Base-by-base conservation (phyloP, 805 yeast species). In the Kodamaea sagamina region DNA sequence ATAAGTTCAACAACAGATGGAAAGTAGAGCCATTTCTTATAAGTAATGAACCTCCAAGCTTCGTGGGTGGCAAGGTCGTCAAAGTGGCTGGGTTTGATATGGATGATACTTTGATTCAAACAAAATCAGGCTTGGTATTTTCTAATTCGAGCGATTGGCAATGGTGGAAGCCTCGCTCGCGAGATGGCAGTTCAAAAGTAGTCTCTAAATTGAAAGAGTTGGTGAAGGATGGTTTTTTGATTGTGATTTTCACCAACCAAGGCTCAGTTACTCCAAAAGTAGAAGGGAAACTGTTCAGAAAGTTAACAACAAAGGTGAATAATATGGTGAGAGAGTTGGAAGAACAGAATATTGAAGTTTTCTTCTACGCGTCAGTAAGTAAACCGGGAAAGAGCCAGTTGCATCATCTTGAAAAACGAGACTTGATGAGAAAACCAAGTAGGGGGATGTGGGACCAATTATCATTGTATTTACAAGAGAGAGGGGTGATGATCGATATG, bases 191-290 rank as follows among this genome's bases (percentile, higher is more conserved):
- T 6, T 51, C 60, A 2, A 47, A 48, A 6, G 62, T 69, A 2
- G 29, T 51, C 3, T 27, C 43, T 2, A 61, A 55, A 18, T 47
- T 75, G 4, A 37, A 38, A 4, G 48, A 56, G 6, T 49, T 67
- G 12, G 25, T 46, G 1, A 47, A 53, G 5, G 52, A 54, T 3
- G 54, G 58, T 8, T 66, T 68, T 36, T 48, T 75, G 1, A 51
- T 89, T 3, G 90, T 84, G 3, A 76, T 92, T 1, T 87, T 92
- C 59, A 79, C 97, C 0, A 92, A 92, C 58, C 99, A 92, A 61
- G 96, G 92, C 15, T 84, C 81, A 0, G 75, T 82, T 2, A 63
- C 78, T 0, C 75, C 74, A 9, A 63, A 56, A 7, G 29, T 37
- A 6, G 45, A 51, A n/a, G 55, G 55, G 7, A 71, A 70, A 41